Percentiles rank a stretch among this genome's conserved stretches.
Evolutionary conservation across 495 filamentous ascomycete species (phyloP).

Genomic region (Letharia lupina): DNA sequence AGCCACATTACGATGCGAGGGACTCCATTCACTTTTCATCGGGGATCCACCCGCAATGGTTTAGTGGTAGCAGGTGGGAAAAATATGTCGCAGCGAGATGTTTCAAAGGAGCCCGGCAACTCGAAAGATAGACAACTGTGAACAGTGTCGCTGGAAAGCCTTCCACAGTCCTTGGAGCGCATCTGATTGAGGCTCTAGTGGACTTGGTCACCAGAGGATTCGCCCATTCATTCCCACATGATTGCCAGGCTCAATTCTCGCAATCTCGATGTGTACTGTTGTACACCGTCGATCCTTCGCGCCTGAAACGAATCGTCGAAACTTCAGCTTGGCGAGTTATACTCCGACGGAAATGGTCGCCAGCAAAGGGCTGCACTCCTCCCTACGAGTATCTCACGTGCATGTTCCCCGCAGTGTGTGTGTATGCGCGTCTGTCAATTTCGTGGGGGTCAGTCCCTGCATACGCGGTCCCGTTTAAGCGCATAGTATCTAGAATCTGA

Average conservation of each 20-base stretch:
- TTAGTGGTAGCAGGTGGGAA: no score
- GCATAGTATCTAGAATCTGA: background rate
- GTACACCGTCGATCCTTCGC: background rate
- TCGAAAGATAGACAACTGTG: background rate
- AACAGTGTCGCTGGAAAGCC: background rate
- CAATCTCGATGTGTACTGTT: background rate
- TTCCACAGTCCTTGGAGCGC: background rate
- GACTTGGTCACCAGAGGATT: background rate
- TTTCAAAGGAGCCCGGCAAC: background rate
- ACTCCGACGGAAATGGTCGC: background rate
- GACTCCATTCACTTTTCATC: no score
- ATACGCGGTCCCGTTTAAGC: background rate
- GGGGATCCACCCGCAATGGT: no score
- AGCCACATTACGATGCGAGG: no score
- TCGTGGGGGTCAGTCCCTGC: background rate
- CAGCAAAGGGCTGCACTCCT: background rate
- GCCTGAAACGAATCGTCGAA: background rate
- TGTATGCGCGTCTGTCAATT: background rate
- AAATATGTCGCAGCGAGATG: background rate
- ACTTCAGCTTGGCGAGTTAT: background rate
- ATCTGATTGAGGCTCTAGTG: background rate
- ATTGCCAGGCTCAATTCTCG: background rate
- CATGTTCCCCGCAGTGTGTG: background rate
- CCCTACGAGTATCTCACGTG: background rate
- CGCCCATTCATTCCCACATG: background rate